Conservation (phyloP, 2,329 filamentous ascomycete species). For the Fusarium sp. region DNA sequence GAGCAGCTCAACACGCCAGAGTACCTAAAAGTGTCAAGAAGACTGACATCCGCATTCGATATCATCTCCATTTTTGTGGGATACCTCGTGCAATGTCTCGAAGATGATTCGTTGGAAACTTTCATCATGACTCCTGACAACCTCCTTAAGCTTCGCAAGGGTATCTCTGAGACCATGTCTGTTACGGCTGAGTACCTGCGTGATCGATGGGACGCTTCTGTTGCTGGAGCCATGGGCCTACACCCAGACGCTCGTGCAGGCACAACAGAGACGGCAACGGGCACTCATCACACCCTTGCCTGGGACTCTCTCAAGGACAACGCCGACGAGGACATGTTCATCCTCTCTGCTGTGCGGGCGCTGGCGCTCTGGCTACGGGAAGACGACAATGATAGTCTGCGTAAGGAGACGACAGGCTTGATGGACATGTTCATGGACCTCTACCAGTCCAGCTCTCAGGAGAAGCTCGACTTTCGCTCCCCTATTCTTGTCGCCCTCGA, state of each 20-base stretch:
- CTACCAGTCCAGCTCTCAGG: constrained; percentile 54
- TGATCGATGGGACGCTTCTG: constrained; percentile 72
- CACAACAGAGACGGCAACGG: constrained; percentile 54
- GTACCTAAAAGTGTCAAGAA: constrained; percentile 60
- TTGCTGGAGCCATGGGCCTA: constrained; percentile 67
- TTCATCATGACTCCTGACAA: constrained; percentile 64
- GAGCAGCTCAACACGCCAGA: constrained; percentile 62
- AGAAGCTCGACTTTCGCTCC: constrained; percentile 61
- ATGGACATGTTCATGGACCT: constrained; percentile 70
- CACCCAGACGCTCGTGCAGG: constrained; percentile 63
- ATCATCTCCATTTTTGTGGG: constrained; percentile 67
- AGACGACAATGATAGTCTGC: constrained; percentile 67
- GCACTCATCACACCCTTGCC: constrained; percentile 58
- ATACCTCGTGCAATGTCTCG: constrained; percentile 62
- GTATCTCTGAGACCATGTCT: constrained; percentile 69
- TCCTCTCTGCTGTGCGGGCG: constrained; percentile 64
- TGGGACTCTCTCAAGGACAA: constrained; percentile 65
- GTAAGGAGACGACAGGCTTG: constrained; percentile 64
- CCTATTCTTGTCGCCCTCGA: constrained; percentile 67
- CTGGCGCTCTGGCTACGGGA: constrained; percentile 73
- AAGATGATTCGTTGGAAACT: constrained; percentile 53
- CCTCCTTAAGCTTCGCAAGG: constrained; percentile 66
- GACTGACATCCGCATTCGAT: constrained; percentile 68
- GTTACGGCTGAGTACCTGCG: constrained; percentile 70
- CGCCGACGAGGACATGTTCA: constrained; percentile 62